Conservation (phyloP, 2,329 filamentous ascomycete genomes). For the Talaromyces verruculosus region DNA sequence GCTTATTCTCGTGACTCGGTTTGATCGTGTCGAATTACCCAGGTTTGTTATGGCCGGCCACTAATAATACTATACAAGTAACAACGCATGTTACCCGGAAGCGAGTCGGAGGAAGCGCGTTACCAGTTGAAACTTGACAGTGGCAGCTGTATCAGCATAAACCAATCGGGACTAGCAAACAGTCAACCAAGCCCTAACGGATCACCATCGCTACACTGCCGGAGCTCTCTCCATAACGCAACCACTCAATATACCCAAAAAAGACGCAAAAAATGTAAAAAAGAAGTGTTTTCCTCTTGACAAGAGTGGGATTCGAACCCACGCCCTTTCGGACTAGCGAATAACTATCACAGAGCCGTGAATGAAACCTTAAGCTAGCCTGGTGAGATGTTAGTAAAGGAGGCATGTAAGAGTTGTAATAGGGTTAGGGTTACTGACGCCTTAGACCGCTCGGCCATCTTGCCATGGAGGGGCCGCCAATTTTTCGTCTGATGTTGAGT, state of each 20-base stretch:
- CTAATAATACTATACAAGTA: too few relatives aligned
- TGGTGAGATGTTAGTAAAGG: not conserved
- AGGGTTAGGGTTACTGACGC: too few relatives aligned
- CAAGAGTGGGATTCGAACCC: conserved; percentile 3
- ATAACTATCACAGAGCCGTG: not conserved
- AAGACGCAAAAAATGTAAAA: not conserved
- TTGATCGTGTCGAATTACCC: not conserved
- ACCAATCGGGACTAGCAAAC: not conserved
- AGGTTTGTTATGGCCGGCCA: too few relatives aligned
- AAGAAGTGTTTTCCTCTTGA: not conserved
- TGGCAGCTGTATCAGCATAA: too few relatives aligned
- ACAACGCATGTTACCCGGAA: too few relatives aligned
- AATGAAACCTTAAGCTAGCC: not conserved
- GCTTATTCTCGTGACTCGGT: not conserved
- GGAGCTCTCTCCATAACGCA: not conserved
- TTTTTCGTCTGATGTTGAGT: too few relatives aligned
- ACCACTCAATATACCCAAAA: not conserved
- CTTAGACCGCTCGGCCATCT: too few relatives aligned
- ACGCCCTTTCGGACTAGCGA: conserved; percentile 1
- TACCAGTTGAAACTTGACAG: too few relatives aligned
- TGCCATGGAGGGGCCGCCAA: too few relatives aligned
- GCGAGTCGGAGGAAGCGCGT: too few relatives aligned
- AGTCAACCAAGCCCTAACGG: not conserved
- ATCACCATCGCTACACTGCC: not conserved
- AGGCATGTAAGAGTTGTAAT: not conserved